These are phyloP conservation scores for Mycena vitilis DNA, from an alignment of 768 basidiomycete species.

Conservation along the genomic window DNA sequence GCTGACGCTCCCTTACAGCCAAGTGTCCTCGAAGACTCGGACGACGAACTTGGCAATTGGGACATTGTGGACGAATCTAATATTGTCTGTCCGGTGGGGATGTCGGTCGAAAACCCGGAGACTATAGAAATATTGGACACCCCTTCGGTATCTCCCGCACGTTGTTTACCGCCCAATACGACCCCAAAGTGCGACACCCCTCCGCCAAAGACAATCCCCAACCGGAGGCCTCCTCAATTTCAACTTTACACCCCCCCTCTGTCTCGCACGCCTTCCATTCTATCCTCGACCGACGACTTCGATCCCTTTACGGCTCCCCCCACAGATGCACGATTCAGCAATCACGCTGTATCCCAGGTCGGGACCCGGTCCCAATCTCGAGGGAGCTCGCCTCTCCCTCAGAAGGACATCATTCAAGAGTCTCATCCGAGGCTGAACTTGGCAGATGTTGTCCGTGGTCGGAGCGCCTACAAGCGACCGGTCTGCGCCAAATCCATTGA, in stretches of 20 bases:
- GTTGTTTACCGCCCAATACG: background rate
- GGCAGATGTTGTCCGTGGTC: slow-evolving; percentile 21
- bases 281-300: slow-evolving; percentile 38
- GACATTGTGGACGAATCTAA: slow-evolving; percentile 32
- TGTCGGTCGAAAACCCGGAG: slow-evolving; percentile 1
- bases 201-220: slow-evolving; percentile 16
- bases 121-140: slow-evolving; percentile 22
- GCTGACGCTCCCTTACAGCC: background rate
- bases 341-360: slow-evolving; percentile 26
- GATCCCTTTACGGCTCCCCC: slow-evolving; percentile 33
- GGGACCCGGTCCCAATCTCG: slow-evolving; percentile 30
- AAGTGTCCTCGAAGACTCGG: slow-evolving; percentile 48
- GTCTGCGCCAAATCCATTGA: slow-evolving; percentile 3
- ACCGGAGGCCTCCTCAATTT: slow-evolving; percentile 2
- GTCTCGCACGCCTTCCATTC: slow-evolving; percentile 47
- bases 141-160: slow-evolving; percentile 8
- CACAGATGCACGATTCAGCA: slow-evolving; percentile 9
- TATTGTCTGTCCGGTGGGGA: slow-evolving; percentile 14
- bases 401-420: background rate
- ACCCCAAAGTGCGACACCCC: background rate
- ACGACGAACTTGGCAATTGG: slow-evolving; percentile 58
- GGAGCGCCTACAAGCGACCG: slow-evolving; percentile 14
- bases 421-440: slow-evolving; percentile 19
- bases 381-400: slow-evolving; percentile 3
- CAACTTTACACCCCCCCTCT: slow-evolving; percentile 58